Percentiles rank a stretch among this genome's conserved stretches.
Evolutionary conservation across 257 asterid species (phyloP).

Genomic region (Lithospermum erythrorhizon): DNA sequence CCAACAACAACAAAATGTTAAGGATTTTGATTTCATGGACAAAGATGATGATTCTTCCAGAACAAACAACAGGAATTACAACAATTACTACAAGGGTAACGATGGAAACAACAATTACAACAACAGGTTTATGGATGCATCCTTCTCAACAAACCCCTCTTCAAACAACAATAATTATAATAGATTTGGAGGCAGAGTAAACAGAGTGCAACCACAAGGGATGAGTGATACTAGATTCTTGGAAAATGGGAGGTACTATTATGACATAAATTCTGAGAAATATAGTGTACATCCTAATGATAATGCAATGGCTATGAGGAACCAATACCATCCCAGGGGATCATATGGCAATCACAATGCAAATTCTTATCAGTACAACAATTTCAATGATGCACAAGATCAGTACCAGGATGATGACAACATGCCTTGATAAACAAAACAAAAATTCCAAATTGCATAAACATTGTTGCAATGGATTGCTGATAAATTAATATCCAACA

Average conservation of each 20-base stretch:
- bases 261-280: slow-evolving; percentile 30
- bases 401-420: slow-evolving; percentile 12
- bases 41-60: slow-evolving; percentile 12
- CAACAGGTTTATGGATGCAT: slow-evolving; percentile 11
- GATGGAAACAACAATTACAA: slow-evolving; percentile 14
- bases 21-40: slow-evolving; percentile 3
- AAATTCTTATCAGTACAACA: slow-evolving; percentile 17
- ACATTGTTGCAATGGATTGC: neutral
- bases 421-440: neutral
- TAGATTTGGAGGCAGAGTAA: slow-evolving; percentile 15
- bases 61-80: slow-evolving; percentile 1
- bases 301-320: slow-evolving; percentile 16
- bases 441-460: neutral
- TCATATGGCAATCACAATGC: slow-evolving; percentile 12
- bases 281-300: slow-evolving; percentile 36
- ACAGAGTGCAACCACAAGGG: slow-evolving; percentile 46
- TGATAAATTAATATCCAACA: no score
- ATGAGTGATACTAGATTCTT: slow-evolving; percentile 77
- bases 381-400: slow-evolving; percentile 5
- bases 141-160: slow-evolving; percentile 5
- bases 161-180: slow-evolving; percentile 9
- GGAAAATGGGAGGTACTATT: slow-evolving; percentile 55
- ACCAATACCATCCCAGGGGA: slow-evolving; percentile 20
- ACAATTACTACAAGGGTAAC: slow-evolving; percentile 11
- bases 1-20: slow-evolving; percentile 13